phyloP scores from a whole-genome alignment of 352 stramenopile species.

The Phytophthora cajani region DNA sequence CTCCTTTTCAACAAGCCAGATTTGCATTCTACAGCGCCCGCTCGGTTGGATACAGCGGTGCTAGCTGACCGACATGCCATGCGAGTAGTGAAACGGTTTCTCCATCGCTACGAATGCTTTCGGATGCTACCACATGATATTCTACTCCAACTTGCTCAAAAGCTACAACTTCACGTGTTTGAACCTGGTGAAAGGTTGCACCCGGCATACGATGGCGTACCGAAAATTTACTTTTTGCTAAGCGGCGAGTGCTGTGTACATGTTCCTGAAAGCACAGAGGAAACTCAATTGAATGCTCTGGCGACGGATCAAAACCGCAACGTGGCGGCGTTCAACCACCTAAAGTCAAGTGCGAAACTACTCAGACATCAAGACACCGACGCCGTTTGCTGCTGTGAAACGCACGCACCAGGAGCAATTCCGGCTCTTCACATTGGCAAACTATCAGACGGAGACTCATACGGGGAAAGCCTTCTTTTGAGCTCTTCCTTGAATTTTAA shows the following conservation, averaged over 20 bases:
- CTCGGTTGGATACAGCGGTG: neutral
- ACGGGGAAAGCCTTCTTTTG: constrained; percentile 40
- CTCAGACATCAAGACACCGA: neutral
- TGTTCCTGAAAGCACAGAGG: constrained; percentile 19
- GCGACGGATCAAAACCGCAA: neutral
- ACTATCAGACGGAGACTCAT: constrained; percentile 43
- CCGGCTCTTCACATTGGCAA: constrained; percentile 40
- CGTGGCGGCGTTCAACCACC: neutral
- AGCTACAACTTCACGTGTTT: constrained; percentile 37
- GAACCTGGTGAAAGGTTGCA: constrained; percentile 43
- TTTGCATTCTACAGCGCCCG: neutral
- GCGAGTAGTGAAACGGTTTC: constrained; percentile 40
- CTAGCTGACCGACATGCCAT: neutral
- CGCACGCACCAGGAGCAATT: neutral
- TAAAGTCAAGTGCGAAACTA: neutral
- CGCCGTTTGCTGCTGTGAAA: constrained; percentile 5
- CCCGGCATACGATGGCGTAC: constrained; percentile 11
- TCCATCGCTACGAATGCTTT: constrained; percentile 50
- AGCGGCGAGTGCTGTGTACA: constrained; percentile 52
- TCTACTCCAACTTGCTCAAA: constrained; percentile 37
- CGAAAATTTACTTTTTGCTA: constrained; percentile 47
- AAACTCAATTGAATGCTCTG: constrained; percentile 11
- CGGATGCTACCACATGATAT: constrained; percentile 38
- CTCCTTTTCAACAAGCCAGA: constrained; percentile 5
- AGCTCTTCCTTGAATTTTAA: neutral